Evolutionary conservation across 257 asterid genomes (phyloP).

Genomic region (Solanum boliviense): DNA sequence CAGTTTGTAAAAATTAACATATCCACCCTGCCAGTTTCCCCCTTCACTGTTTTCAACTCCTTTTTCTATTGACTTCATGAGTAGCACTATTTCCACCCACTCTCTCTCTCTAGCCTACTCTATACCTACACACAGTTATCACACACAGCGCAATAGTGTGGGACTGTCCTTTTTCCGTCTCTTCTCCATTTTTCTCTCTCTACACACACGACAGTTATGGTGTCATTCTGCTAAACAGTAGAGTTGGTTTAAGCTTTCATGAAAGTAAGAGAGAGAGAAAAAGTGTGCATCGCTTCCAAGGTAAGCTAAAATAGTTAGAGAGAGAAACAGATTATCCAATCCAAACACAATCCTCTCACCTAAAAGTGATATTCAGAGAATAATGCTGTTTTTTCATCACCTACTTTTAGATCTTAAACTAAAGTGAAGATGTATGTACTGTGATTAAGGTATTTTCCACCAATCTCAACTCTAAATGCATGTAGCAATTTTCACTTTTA

Average conservation of each 20-base stretch:
- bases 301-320: conserved; percentile 28
- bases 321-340: conserved; percentile 1
- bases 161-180: background rate
- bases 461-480: background rate
- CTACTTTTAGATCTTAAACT: conserved; percentile 1
- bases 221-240: background rate
- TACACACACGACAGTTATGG: background rate
- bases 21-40: background rate
- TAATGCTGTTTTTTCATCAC: background rate
- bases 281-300: conserved; percentile 54
- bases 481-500: background rate
- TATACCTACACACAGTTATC: background rate
- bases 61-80: background rate
- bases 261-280: background rate
- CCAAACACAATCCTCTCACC: background rate
- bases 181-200: background rate
- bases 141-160: background rate
- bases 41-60: background rate
- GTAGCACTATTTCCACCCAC: background rate
- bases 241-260: background rate
- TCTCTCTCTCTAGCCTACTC: background rate
- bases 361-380: background rate
- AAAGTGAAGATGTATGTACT: background rate
- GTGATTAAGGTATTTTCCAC: background rate
- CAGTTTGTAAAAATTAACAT: background rate